Evolutionary conservation across 2,329 filamentous ascomycete species (phyloP).

Genomic region (Mariannaea sp.): DNA sequence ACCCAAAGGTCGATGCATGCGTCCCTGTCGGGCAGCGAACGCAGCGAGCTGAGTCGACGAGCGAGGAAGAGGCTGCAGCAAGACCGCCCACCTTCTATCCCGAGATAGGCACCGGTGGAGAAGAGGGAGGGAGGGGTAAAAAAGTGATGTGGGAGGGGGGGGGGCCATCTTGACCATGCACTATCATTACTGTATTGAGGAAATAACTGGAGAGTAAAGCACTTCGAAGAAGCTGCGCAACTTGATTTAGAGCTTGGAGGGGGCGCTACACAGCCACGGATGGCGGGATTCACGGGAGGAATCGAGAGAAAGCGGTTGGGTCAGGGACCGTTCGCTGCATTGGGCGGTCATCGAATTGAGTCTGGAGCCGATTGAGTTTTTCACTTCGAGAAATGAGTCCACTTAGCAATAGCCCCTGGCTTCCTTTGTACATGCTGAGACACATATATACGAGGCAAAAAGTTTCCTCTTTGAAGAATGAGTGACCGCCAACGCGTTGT

Average conservation of each 20-base stretch:
- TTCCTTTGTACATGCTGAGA: not conserved
- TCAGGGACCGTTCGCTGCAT: constrained; percentile 13
- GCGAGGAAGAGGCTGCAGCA: not conserved
- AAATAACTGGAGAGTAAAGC: no score
- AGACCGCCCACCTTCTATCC: no score
- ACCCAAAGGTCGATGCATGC: constrained; percentile 10
- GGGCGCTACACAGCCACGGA: no score
- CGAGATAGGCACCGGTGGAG: not conserved
- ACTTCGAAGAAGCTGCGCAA: no score
- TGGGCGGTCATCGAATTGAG: constrained; percentile 1
- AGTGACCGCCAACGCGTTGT: no score
- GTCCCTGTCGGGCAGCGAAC: constrained; percentile 6
- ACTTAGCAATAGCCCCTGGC: constrained; percentile 6
- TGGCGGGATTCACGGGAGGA: not conserved
- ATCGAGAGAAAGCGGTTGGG: constrained; percentile 7
- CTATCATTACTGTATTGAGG: no score
- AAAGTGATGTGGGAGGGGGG: no score
- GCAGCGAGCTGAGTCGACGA: not conserved
- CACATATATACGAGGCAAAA: no score
- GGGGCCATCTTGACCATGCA: no score
- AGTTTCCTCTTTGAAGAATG: no score
- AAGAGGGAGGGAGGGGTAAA: not conserved
- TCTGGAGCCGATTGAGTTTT: constrained; percentile 16
- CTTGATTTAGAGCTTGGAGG: no score
- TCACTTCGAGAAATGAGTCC: constrained; percentile 1